phyloP scores from a whole-genome alignment of 306 rosid genomes.

The Cucurbita maxima region DNA sequence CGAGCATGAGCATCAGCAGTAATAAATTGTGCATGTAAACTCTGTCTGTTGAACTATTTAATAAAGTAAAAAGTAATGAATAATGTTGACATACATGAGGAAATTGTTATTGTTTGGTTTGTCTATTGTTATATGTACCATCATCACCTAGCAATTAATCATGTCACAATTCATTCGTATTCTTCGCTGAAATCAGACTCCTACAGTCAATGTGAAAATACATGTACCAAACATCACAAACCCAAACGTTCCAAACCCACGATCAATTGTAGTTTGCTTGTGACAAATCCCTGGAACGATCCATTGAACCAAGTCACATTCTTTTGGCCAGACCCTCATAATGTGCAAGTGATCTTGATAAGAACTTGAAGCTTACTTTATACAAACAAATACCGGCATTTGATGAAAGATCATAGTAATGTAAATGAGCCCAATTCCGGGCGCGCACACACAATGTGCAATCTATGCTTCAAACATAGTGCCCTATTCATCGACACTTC shows the following conservation, averaged over 20 bases:
- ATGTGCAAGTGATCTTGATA: slow-evolving; percentile 38
- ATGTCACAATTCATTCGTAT: slow-evolving; percentile 25
- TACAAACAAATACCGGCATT: slow-evolving; percentile 45
- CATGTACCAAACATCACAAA: slow-evolving; percentile 14
- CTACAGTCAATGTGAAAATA: slow-evolving; percentile 33
- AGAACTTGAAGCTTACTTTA: slow-evolving; percentile 48
- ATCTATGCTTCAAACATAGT: slow-evolving; percentile 38
- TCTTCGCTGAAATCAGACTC: slow-evolving; percentile 38
- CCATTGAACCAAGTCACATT: slow-evolving; percentile 57
- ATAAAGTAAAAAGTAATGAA: no score
- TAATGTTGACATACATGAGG: no score
- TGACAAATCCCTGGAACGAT: slow-evolving; percentile 48
- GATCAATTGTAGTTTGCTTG: slow-evolving; percentile 41
- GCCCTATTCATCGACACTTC: slow-evolving; percentile 40
- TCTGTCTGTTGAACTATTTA: no score
- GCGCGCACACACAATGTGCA: slow-evolving; percentile 46
- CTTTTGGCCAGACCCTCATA: slow-evolving; percentile 51
- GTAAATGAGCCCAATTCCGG: slow-evolving; percentile 50
- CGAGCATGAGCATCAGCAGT: no score
- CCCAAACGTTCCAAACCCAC: slow-evolving; percentile 8
- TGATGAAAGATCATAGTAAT: slow-evolving; percentile 43
- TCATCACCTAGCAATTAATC: no score
- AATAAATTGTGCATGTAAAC: no score
- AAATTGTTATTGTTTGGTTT: no score
- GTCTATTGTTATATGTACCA: no score